Conservation (phyloP, 2,329 filamentous ascomycete species). For the Colletotrichum liriopes region DNA sequence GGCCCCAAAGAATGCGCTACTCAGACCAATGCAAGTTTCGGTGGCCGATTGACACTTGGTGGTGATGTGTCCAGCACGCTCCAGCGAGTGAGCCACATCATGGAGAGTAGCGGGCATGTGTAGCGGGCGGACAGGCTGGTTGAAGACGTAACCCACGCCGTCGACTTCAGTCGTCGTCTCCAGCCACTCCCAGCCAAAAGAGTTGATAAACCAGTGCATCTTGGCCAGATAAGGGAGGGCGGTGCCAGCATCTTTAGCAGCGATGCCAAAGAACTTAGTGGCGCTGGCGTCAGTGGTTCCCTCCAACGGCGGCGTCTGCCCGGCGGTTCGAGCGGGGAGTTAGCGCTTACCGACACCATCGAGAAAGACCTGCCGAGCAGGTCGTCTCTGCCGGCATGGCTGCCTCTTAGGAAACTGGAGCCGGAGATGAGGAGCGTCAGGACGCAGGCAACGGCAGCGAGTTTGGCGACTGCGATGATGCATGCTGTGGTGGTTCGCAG, state of each 20-base stretch:
- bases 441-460: slow-evolving; percentile 18
- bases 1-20: slow-evolving; percentile 7
- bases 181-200: slow-evolving; percentile 19
- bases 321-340: not conserved
- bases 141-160: slow-evolving; percentile 8
- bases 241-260: slow-evolving; percentile 9
- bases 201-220: slow-evolving; percentile 12
- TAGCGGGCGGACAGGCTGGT: slow-evolving; percentile 4
- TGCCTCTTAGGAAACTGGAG: slow-evolving; percentile 22
- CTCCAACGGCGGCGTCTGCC: slow-evolving; percentile 7
- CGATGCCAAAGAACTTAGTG: slow-evolving; percentile 16
- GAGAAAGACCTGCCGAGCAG: slow-evolving; percentile 21
- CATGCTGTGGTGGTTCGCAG: slow-evolving; percentile 10
- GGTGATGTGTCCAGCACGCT: slow-evolving; percentile 16
- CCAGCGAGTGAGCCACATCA: slow-evolving; percentile 3
- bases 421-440: slow-evolving; percentile 11
- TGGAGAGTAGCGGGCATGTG: slow-evolving; percentile 18
- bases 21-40: slow-evolving; percentile 29
- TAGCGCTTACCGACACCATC: slow-evolving; percentile 24
- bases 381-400: not conserved
- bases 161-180: slow-evolving; percentile 5
- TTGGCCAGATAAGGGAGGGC: slow-evolving; percentile 9
- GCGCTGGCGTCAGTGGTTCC: slow-evolving; percentile 3
- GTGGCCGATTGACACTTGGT: slow-evolving; percentile 22
- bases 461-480: slow-evolving; percentile 1